phyloP scores from a whole-genome alignment of 345 rosid species.

The Kernera saxatilis region DNA sequence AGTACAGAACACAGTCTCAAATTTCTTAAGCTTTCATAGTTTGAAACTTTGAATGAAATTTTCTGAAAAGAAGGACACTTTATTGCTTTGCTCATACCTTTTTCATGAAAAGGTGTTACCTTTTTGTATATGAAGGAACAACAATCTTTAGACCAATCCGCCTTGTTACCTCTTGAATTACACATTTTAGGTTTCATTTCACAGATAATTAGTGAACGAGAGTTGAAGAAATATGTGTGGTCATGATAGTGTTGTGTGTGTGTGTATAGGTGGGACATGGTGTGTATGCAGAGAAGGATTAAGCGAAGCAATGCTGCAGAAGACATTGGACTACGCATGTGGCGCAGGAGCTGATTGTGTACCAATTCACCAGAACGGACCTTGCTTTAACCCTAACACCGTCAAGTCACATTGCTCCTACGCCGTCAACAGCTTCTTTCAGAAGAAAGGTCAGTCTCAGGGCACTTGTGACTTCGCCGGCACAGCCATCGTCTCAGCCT shows the following conservation, averaged over 20 bases:
- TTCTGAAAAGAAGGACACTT: background rate
- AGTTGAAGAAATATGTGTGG: background rate
- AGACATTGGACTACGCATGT: constrained; percentile 89
- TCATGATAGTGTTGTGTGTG: background rate
- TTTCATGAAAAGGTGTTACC: constrained; percentile 12
- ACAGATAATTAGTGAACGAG: background rate
- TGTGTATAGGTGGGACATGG: constrained; percentile 57
- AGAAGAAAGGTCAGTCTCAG: constrained; percentile 59
- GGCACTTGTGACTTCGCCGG: constrained; percentile 88
- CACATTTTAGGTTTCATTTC: constrained; percentile 2
- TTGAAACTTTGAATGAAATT: background rate
- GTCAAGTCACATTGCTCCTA: constrained; percentile 74
- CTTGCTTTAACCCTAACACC: constrained; percentile 69
- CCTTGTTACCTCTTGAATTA: constrained; percentile 8
- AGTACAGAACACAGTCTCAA: constrained; percentile 1
- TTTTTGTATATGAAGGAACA: background rate
- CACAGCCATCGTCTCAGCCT: constrained; percentile 44
- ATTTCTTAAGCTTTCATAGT: constrained; percentile 5
- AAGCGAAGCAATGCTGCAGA: constrained; percentile 54
- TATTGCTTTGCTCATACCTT: constrained; percentile 10
- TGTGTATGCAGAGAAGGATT: constrained; percentile 74
- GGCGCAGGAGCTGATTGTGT: constrained; percentile 96
- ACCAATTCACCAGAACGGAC: constrained; percentile 53
- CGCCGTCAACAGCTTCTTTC: constrained; percentile 93
- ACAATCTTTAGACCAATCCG: background rate